Evolutionary conservation across 2,329 filamentous ascomycete genomes (phyloP), one percentile per base, ranked within the genome.

Genomic region (Orbilia blumenaviensis): DNA sequence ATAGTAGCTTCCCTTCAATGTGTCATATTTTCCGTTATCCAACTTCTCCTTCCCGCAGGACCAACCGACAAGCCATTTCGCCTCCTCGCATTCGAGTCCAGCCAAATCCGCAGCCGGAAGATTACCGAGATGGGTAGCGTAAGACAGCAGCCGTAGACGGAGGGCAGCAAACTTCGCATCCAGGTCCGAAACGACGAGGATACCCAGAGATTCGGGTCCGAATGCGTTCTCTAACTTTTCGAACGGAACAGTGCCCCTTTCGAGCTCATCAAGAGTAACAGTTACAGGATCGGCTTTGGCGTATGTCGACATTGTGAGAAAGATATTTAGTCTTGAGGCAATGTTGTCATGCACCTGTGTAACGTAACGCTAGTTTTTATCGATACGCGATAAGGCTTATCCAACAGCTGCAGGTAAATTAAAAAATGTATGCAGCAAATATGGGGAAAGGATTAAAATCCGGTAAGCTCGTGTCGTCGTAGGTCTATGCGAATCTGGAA

Each of bases 121-220:
- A 78, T 93, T 93, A 34, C 92, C 95, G 41, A 98, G 88, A 81
- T 96, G 95, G 0, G 93, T 96, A 2, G 93, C 89, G 82, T 95
- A 95, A 0, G 92, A 95, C 5, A 99, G 86, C 1, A 96, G 87
- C 74, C 88, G 87, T 73, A 88, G 88, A 76, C 95, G 88, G 46
- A 97, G 84, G n/a, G 87, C 83, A 12, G 87, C 83, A 80, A 96
- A 99, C 62, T 88, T 85, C 4, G 86, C 78, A 0, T 93, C 92
- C 0, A 98, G 88, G 81, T 93, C 92, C 81, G 91, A 93, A 54
- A 99, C 94, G n/a, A 98, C 85, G 66, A 99, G 90, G 62, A 99
- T 97, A 0, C 95, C 95, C 10, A 98, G 86, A 1, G 93, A 97
- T 25, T 92, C 89, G 0, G 94, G 93, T 0, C 95, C 95, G 82